Evolutionary conservation across 805 yeast genomes (phyloP).

Genomic region (Wickerhamiella kurtzmanii): DNA sequence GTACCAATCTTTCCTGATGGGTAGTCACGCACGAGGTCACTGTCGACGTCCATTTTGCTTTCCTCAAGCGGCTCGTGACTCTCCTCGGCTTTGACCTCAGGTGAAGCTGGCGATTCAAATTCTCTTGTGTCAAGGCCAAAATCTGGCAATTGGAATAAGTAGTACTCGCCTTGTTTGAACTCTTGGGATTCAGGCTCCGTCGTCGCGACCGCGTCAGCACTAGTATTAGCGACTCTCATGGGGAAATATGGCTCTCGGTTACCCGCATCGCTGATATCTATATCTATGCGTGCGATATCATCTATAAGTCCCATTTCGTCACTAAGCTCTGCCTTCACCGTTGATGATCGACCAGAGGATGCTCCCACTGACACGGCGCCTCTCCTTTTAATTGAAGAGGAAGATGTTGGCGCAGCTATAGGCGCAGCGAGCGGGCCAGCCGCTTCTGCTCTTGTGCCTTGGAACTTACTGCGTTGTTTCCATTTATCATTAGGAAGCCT

Average conservation of each 20-base stretch:
- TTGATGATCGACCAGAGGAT: neutral
- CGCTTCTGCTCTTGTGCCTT: conserved; percentile 21
- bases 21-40: conserved; percentile 4
- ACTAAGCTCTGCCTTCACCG: neutral
- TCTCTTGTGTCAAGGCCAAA: conserved; percentile 24
- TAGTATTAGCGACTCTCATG: conserved; percentile 10
- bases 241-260: conserved; percentile 14
- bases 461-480: conserved; percentile 9
- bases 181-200: conserved; percentile 7
- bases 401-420: conserved; percentile 7
- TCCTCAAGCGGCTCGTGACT: conserved; percentile 12
- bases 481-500: conserved; percentile 8
- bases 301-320: conserved; percentile 1
- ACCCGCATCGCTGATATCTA: conserved; percentile 10
- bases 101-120: neutral
- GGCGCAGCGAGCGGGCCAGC: conserved; percentile 28
- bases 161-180: conserved; percentile 21
- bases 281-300: conserved; percentile 11
- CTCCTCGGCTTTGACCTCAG: conserved; percentile 2
- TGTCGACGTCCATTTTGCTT: conserved; percentile 7
- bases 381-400: neutral
- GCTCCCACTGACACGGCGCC: neutral
- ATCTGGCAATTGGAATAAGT: conserved; percentile 35
- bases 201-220: conserved; percentile 10
- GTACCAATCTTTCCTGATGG: conserved; percentile 55